A percentile compares a stretch with the other conserved stretches of the same genome.
Evolutionary conservation across 176 grass and related monocot species (phyloP).

Genomic region (Carex scoparia): DNA sequence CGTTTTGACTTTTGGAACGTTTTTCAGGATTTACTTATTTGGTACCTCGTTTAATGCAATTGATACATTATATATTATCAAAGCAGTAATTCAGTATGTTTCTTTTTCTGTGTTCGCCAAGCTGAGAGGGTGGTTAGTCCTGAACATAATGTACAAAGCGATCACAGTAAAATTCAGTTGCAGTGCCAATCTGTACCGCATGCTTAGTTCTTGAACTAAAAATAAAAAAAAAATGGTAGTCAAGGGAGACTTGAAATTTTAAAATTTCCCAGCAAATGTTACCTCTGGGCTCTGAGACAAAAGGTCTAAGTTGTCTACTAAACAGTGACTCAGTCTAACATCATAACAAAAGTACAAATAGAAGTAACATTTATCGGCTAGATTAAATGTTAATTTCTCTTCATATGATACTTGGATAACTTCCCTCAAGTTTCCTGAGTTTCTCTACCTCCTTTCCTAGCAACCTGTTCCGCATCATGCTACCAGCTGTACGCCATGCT

Average conservation of each 20-base stretch:
- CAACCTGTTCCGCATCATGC: slow-evolving; percentile 51
- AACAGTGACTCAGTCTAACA: not conserved
- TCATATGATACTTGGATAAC: slow-evolving; percentile 10
- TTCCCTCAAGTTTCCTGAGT: slow-evolving; percentile 33
- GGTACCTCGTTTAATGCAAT: slow-evolving; percentile 15
- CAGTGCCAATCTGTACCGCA: too few relatives aligned
- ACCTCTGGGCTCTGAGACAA: not conserved
- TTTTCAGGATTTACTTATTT: not conserved
- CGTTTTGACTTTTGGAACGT: slow-evolving; percentile 13
- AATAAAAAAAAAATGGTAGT: not conserved
- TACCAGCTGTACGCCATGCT: slow-evolving; percentile 55
- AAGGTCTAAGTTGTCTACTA: not conserved
- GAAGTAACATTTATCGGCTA: not conserved
- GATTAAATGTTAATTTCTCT: not conserved
- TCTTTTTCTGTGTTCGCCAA: not conserved
- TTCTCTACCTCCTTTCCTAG: slow-evolving; percentile 61
- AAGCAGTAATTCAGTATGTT: not conserved
- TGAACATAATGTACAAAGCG: too few relatives aligned
- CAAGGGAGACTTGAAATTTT: not conserved
- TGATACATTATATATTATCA: slow-evolving; percentile 14
- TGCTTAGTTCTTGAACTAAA: not conserved
- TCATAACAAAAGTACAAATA: not conserved
- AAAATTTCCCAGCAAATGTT: not conserved
- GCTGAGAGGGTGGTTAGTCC: too few relatives aligned
- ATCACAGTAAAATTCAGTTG: too few relatives aligned